Conservation (phyloP, 768 basidiomycete species). For the Mycena vulgaris region DNA sequence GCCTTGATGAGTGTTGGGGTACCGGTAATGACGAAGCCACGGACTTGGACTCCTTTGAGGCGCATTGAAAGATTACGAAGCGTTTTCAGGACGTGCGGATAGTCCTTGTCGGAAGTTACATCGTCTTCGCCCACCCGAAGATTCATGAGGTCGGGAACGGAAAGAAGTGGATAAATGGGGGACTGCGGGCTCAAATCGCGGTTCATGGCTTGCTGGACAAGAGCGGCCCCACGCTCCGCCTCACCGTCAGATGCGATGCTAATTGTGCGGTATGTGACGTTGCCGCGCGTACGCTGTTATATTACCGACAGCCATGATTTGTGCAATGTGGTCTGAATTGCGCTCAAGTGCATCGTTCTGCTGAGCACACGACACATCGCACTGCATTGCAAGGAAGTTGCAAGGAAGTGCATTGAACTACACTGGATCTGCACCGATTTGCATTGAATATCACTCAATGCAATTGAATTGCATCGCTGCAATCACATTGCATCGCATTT, state of each 20-base stretch:
- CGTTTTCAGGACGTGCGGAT: conserved; percentile 5
- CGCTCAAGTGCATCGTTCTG: too few relatives aligned
- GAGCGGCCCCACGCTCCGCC: conserved; percentile 5
- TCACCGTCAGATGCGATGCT: conserved; percentile 18
- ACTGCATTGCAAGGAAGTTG: too few relatives aligned
- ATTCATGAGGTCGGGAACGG: conserved; percentile 12
- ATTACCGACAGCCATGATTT: too few relatives aligned
- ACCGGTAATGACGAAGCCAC: conserved; percentile 2
- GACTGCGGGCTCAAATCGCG: background rate
- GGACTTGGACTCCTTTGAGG: background rate
- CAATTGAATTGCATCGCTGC: too few relatives aligned
- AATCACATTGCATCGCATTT: too few relatives aligned
- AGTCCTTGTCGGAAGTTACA: conserved; percentile 27
- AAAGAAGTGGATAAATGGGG: conserved; percentile 6
- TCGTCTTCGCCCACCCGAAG: conserved; percentile 2
- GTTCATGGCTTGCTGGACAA: conserved; percentile 11
- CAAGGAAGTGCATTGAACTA: too few relatives aligned
- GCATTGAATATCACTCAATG: too few relatives aligned
- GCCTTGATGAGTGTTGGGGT: conserved; percentile 8
- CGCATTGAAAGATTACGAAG: conserved; percentile 9
- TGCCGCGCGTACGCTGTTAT: too few relatives aligned
- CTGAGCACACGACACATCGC: too few relatives aligned
- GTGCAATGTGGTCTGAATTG: too few relatives aligned
- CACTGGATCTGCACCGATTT: too few relatives aligned
- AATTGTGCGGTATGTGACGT: conserved; percentile 11